Percentiles rank a stretch among this genome's conserved stretches.
These are phyloP conservation scores for Rhizopus delemar DNA, from an alignment of 371 early-diverging fungal genomes.

Conservation along the genomic window DNA sequence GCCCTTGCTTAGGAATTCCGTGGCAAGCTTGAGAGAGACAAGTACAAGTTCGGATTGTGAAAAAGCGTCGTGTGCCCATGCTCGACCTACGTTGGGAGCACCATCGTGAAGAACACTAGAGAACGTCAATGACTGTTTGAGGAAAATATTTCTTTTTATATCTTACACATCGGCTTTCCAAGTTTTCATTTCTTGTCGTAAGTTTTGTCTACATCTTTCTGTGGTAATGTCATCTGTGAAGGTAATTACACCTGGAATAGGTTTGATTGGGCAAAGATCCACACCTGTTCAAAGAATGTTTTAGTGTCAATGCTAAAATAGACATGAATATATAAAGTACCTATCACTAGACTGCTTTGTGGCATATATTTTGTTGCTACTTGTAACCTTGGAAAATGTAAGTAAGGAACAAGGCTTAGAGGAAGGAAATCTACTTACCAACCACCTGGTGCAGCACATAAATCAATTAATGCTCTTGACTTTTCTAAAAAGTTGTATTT, in stretches of 20 bases:
- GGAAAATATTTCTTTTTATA: not conserved
- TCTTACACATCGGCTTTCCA: constrained; percentile 98
- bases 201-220: constrained; percentile 84
- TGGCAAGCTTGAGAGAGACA: constrained; percentile 93
- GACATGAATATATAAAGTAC: constrained; percentile 34
- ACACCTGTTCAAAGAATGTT: constrained; percentile 65
- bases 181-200: constrained; percentile 90
- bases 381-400: constrained; percentile 69
- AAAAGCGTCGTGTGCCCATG: constrained; percentile 99
- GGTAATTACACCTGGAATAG: constrained; percentile 95
- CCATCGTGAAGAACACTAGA: constrained; percentile 97
- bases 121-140: not conserved
- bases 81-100: constrained; percentile 99
- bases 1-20: constrained; percentile 91
- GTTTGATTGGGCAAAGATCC: constrained; percentile 98
- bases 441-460: constrained; percentile 99
- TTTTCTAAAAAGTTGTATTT: constrained; percentile 96
- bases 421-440: constrained; percentile 67
- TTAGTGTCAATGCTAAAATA: not conserved
- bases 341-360: constrained; percentile 86
- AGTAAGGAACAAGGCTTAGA: constrained; percentile 10
- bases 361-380: constrained; percentile 98
- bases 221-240: constrained; percentile 98
- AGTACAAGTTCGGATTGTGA: constrained; percentile 97
- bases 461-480: constrained; percentile 92